These are phyloP conservation scores for Fusarium dimerum DNA, from an alignment of 2,329 filamentous ascomycete species.

Conservation along the genomic window DNA sequence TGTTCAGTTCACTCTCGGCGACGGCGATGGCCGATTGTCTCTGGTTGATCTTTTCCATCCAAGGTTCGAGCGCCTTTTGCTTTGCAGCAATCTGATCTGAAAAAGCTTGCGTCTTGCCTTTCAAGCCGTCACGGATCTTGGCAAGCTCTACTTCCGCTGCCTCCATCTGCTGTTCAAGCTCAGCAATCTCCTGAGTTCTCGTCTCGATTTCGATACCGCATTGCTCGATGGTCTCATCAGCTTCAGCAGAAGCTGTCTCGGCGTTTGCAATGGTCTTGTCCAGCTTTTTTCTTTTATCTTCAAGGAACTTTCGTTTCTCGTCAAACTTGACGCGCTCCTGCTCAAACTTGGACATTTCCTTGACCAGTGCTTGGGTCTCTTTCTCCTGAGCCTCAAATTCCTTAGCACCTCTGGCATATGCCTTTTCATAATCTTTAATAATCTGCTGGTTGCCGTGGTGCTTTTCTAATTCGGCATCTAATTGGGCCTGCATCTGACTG, in stretches of 20 bases:
- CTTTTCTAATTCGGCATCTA: constrained; percentile 86
- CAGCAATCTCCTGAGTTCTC: constrained; percentile 70
- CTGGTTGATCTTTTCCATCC: constrained; percentile 95
- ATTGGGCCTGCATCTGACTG: constrained; percentile 81
- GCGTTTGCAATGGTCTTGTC: constrained; percentile 83
- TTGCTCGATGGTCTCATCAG: constrained; percentile 75
- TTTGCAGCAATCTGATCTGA: constrained; percentile 91
- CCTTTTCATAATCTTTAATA: constrained; percentile 86
- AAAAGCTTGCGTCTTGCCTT: constrained; percentile 93
- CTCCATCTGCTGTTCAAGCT: constrained; percentile 75
- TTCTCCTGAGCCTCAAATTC: constrained; percentile 84
- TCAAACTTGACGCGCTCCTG: constrained; percentile 97
- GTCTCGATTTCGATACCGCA: constrained; percentile 77
- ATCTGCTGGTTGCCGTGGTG: constrained; percentile 86
- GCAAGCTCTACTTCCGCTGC: constrained; percentile 80
- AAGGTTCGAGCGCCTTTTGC: constrained; percentile 92
- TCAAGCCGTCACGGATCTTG: constrained; percentile 81
- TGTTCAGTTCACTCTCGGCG: constrained; percentile 90
- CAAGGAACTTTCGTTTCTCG: constrained; percentile 93
- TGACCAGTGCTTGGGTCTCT: constrained; percentile 73
- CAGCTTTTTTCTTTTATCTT: constrained; percentile 89
- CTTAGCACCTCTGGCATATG: constrained; percentile 79
- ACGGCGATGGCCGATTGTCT: constrained; percentile 94
- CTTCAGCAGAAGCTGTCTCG: constrained; percentile 72
- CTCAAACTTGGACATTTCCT: constrained; percentile 90